Evolutionary conservation across 495 filamentous ascomycete species (phyloP).

Genomic region (Daldinia loculata): DNA sequence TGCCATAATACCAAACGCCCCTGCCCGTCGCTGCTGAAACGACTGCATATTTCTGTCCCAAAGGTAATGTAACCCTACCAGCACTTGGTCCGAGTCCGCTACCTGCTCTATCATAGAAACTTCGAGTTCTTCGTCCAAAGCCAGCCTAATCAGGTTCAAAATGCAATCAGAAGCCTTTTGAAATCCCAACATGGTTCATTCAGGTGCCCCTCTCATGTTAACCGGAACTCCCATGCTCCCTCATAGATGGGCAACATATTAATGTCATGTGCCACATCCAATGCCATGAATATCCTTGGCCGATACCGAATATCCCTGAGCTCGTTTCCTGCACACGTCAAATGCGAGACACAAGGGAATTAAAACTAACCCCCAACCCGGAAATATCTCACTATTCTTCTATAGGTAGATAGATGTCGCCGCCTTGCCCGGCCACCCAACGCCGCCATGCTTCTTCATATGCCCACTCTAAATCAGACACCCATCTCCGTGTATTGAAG

Average conservation of each 20-base stretch:
- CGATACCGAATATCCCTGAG: constrained; percentile 1
- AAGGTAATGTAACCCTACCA: constrained; percentile 46
- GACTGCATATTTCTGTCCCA: constrained; percentile 41
- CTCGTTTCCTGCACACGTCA: constrained; percentile 9
- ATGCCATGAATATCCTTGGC: constrained; percentile 6
- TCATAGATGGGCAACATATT: background rate
- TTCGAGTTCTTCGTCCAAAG: constrained; percentile 27
- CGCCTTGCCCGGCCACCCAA: constrained; percentile 87
- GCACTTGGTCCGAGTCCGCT: constrained; percentile 50
- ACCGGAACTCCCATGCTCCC: constrained; percentile 30
- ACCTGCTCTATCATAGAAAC: constrained; percentile 42
- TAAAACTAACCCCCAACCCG: background rate
- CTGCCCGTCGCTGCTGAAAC: constrained; percentile 41
- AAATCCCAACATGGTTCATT: background rate
- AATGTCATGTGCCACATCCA: constrained; percentile 1
- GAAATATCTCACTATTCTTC: constrained; percentile 5
- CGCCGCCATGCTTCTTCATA: constrained; percentile 87
- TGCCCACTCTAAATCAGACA: constrained; percentile 86
- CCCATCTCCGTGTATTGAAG: constrained; percentile 94
- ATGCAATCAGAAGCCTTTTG: constrained; percentile 18
- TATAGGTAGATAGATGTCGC: constrained; percentile 89
- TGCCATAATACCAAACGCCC: constrained; percentile 39
- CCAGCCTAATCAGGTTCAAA: constrained; percentile 19
- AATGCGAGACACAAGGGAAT: constrained; percentile 7
- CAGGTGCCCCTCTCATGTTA: background rate